phyloP scores from a whole-genome alignment of 164 flowering plant genomes.

The Tetrastigma voinierianum region DNA sequence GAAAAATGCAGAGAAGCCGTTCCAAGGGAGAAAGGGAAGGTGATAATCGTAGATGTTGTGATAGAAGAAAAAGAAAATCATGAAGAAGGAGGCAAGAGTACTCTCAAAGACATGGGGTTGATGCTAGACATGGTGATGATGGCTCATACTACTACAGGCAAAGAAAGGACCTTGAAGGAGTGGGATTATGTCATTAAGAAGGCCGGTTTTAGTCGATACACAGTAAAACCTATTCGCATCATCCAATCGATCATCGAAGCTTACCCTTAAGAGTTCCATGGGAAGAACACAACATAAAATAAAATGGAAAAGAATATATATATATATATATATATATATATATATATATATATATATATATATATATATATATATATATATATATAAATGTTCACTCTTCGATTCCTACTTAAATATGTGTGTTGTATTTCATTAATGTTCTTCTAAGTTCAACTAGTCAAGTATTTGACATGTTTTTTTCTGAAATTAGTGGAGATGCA shows the following conservation, averaged over 20 bases:
- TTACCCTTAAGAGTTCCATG: slow-evolving; percentile 42
- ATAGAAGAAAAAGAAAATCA: slow-evolving; percentile 25
- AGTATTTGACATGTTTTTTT: too few species aligned
- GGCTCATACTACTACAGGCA: slow-evolving; percentile 5
- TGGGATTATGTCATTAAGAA: background rate
- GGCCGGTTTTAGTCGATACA: slow-evolving; percentile 43
- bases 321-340: too few species aligned
- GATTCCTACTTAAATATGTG: too few species aligned
- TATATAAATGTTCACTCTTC: too few species aligned
- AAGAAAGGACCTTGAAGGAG: too few species aligned
- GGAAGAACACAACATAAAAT: too few species aligned
- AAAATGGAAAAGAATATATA: too few species aligned
- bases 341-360: too few species aligned
- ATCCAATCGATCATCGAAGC: slow-evolving; percentile 49
- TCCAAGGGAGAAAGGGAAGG: slow-evolving; percentile 48
- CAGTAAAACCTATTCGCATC: slow-evolving; percentile 28
- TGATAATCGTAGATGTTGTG: slow-evolving; percentile 58
- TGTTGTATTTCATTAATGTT: too few species aligned
- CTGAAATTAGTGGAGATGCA: too few species aligned
- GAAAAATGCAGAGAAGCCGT: slow-evolving; percentile 52
- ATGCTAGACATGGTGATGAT: slow-evolving; percentile 70
- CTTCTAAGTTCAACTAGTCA: too few species aligned
- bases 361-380: too few species aligned
- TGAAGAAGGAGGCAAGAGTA: slow-evolving; percentile 15
- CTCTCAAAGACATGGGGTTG: slow-evolving; percentile 32